Base-by-base conservation (phyloP, 352 stramenopile species). In the Thalassiosira exigua region DNA sequence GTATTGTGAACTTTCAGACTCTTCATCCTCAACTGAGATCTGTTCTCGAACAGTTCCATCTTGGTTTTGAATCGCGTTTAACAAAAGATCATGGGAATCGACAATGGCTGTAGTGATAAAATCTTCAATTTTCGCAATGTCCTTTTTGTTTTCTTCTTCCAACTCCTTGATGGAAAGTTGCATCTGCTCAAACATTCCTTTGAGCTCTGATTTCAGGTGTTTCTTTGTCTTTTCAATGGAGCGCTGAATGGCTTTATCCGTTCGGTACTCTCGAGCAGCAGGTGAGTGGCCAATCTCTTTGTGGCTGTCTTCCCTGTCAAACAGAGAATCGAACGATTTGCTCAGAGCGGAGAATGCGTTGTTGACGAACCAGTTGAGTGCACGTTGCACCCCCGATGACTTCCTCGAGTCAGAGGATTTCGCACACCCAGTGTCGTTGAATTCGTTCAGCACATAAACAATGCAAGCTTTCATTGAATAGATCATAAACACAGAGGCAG, bases 201-300 rank as follows among this genome's bases (percentile, higher is more conserved):
- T 71, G 14, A 71, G 4, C 27, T 71, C 62, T 30, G 24, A 5
- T 26, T 71, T 71, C 19, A 71, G 19, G 5, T 67, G 24, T 22
- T 71, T 71, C 62, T 41, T 59, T 1, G 62, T 66, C 30, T 71
- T 71, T 26, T 71, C 62, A 71, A 64, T 71, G 1, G 46, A 71
- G 11, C 46, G 44, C 62, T 61, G 62, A 22, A 61, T 59, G 17
- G 29, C 39, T 7, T 44, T 36, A 3, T 65, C 62, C 50, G 26
- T 30, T 64, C 48, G 26, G n/a, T 66, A 33, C 11, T 65, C 48
- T 30, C 32, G 48, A 9, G 62, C 51, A 3, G 44, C 62, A 26
- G 56, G 5, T 30, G 56, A 53, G 30, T 65, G 11, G 12, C 50
- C 21, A 12, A 53, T 22, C 17, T 22, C 56, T 48, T 65, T 65